Evolutionary conservation across 2,329 filamentous ascomycete species (phyloP).

Genomic region (Leptographium wingfieldii): DNA sequence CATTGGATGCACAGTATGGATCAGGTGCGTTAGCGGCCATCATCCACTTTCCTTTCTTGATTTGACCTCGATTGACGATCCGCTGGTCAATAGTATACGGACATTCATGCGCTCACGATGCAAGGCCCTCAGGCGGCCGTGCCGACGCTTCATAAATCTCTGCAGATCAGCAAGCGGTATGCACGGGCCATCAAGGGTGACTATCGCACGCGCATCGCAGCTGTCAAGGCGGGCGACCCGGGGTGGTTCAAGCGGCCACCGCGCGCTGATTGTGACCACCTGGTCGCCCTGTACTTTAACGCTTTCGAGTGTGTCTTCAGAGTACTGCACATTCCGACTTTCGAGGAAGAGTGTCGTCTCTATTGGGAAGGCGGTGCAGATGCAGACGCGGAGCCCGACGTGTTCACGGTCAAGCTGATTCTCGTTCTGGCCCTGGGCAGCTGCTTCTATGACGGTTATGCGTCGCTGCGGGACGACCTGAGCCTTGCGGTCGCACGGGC

Average conservation of each 20-base stretch:
- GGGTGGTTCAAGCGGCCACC: slow-evolving; percentile 17
- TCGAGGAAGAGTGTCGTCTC: slow-evolving; percentile 34
- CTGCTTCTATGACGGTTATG: slow-evolving; percentile 24
- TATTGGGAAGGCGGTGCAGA: slow-evolving; percentile 28
- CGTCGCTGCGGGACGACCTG: slow-evolving; percentile 3
- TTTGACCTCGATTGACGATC: no score
- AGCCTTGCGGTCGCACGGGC: slow-evolving; percentile 8
- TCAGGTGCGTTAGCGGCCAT: neutral
- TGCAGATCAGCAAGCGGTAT: slow-evolving; percentile 28
- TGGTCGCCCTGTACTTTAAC: slow-evolving; percentile 39
- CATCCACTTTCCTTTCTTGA: no score
- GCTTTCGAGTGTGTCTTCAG: slow-evolving; percentile 40
- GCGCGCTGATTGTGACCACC: slow-evolving; percentile 30
- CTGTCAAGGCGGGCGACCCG: neutral
- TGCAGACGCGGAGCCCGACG: slow-evolving; percentile 9
- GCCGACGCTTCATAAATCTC: slow-evolving; percentile 6
- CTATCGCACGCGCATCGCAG: slow-evolving; percentile 4
- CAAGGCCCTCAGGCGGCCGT: slow-evolving; percentile 19
- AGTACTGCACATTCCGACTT: slow-evolving; percentile 41
- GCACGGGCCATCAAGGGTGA: slow-evolving; percentile 28
- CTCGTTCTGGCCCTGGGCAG: slow-evolving; percentile 34
- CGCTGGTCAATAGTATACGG: neutral
- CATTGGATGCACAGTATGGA: slow-evolving; percentile 14
- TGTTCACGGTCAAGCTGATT: slow-evolving; percentile 34
- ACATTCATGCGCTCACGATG: slow-evolving; percentile 14